Percentiles rank a stretch among this genome's conserved stretches.
These are phyloP conservation scores for Mycosphaerella arachidis DNA, from an alignment of 2,329 filamentous ascomycete genomes.

Conservation along the genomic window DNA sequence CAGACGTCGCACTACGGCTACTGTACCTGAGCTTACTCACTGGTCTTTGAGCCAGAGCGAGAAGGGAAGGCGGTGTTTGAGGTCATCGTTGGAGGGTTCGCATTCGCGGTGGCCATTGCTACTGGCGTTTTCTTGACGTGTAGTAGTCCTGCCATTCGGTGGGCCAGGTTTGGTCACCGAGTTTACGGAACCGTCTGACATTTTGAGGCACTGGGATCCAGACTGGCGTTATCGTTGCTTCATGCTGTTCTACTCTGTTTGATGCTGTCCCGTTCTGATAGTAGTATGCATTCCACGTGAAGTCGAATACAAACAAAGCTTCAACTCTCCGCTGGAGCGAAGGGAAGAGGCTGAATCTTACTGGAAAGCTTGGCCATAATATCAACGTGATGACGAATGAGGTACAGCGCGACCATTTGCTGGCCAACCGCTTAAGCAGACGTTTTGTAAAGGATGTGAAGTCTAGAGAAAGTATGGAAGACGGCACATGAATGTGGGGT, in stretches of 20 bases:
- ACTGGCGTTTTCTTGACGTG: neutral
- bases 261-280: neutral
- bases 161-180: neutral
- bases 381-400: neutral
- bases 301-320: neutral
- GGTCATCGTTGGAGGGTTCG: neutral
- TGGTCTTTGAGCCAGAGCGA: slow-evolving; percentile 12
- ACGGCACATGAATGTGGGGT: neutral
- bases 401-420: neutral
- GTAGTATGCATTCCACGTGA: neutral
- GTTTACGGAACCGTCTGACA: neutral
- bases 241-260: neutral
- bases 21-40: no score
- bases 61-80: slow-evolving; percentile 12
- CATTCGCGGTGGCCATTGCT: neutral
- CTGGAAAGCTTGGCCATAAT: neutral
- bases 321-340: neutral
- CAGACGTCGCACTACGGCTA: no score
- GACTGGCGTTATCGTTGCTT: neutral
- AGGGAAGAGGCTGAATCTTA: neutral
- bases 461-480: neutral
- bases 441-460: neutral
- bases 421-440: neutral
- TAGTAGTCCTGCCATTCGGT: neutral
- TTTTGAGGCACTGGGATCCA: neutral